These are phyloP conservation scores for Tetraselmis chui DNA, from an alignment of 139 green algal genomes.

Conservation along the genomic window DNA sequence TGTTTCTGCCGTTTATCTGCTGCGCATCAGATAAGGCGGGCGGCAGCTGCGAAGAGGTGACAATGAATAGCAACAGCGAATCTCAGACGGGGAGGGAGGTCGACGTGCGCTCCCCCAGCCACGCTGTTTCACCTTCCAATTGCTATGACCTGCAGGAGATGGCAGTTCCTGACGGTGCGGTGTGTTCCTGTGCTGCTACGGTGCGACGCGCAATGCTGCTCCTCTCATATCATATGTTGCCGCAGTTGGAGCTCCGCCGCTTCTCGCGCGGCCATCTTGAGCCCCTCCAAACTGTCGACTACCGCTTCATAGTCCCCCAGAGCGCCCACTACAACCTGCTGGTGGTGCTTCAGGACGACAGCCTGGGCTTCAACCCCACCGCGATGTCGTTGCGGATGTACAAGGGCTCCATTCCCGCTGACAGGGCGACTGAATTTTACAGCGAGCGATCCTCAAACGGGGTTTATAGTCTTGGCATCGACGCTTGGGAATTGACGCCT, in stretches of 20 bases:
- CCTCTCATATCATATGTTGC: no score
- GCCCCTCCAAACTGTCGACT: background rate
- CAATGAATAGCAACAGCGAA: background rate
- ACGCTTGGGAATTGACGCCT: background rate
- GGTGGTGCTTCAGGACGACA: background rate
- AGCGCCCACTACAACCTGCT: background rate
- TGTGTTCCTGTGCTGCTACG: no score
- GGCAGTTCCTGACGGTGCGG: no score
- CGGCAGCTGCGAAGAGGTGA: background rate
- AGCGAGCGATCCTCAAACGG: background rate
- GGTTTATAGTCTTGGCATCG: background rate
- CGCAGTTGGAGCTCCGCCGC: background rate
- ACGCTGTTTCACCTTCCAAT: no score
- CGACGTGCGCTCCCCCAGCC: background rate
- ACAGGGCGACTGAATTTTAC: background rate
- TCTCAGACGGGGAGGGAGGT: background rate
- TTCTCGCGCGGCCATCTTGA: slow-evolving; percentile 1
- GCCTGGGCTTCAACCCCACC: background rate
- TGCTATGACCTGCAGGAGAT: no score
- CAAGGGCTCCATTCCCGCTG: background rate
- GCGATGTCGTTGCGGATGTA: background rate
- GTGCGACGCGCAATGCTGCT: no score
- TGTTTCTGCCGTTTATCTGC: background rate
- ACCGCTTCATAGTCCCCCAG: background rate
- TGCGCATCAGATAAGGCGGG: background rate